These are phyloP conservation scores for Pistacia atlantica DNA, from an alignment of 345 rosid genomes.

Conservation along the genomic window DNA sequence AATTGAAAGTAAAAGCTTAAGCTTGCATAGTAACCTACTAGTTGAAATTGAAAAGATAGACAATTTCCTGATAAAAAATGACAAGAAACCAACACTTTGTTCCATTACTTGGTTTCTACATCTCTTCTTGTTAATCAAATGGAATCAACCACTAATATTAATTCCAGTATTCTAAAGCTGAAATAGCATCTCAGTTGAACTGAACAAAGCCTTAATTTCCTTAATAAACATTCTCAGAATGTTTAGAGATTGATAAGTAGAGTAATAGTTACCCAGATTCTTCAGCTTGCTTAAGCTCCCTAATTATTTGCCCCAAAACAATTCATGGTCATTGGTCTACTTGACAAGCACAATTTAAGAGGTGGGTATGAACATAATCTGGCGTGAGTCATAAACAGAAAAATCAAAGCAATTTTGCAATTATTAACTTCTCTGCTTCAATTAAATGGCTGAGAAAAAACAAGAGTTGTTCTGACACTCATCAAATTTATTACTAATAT, in stretches of 20 bases:
- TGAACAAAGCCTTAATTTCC: not conserved
- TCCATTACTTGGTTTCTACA: not conserved
- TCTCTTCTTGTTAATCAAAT: not conserved
- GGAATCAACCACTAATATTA: not conserved
- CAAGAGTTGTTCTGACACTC: not conserved
- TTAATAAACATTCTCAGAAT: not conserved
- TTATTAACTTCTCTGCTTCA: not conserved
- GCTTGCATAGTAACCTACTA: not conserved
- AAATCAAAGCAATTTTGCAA: not conserved
- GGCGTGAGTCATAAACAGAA: not conserved
- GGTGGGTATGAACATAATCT: not conserved
- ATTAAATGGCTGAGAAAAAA: not conserved
- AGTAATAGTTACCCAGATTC: not conserved
- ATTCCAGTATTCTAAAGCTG: not conserved
- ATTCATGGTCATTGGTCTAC: not conserved
- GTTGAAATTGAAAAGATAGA: not conserved
- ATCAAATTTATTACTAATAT: not conserved
- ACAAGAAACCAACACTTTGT: slow-evolving; percentile 10
- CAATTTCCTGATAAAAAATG: not conserved
- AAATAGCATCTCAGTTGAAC: not conserved
- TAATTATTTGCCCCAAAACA: not conserved
- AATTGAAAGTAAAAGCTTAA: not conserved
- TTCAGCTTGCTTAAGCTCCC: not conserved
- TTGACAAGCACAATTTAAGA: not conserved
- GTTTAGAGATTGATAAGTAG: not conserved